Percentiles rank a stretch among this genome's conserved stretches.
Evolutionary conservation across 441 rosid genomes (phyloP).

Genomic region (Adansonia madagascariensis): DNA sequence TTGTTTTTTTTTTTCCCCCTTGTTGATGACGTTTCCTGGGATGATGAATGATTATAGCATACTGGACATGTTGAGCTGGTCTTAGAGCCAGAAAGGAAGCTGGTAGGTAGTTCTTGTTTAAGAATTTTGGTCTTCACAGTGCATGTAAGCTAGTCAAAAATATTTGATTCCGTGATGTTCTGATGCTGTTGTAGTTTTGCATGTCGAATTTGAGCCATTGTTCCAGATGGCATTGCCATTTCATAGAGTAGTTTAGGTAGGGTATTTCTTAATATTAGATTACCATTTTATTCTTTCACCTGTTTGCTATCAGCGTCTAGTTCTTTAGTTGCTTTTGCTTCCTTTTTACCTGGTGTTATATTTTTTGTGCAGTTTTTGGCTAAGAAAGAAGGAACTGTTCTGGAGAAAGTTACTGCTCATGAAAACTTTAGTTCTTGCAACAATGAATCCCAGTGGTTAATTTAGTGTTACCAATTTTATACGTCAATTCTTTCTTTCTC

Average conservation of each 20-base stretch:
- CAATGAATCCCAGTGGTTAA: conserved; percentile 98
- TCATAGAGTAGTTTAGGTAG: background rate
- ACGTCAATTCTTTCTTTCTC: too few relatives aligned
- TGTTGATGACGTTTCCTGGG: conserved; percentile 85
- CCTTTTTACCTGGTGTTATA: conserved; percentile 16
- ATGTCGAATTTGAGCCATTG: background rate
- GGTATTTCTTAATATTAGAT: background rate
- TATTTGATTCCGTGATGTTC: background rate
- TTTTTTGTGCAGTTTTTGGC: conserved; percentile 74
- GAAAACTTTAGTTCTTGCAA: conserved; percentile 79
- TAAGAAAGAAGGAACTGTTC: conserved; percentile 85
- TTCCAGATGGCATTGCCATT: background rate
- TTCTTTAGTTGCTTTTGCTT: conserved; percentile 12
- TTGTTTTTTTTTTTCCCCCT: conserved; percentile 75
- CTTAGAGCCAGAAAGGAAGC: conserved; percentile 86
- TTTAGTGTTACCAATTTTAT: too few relatives aligned
- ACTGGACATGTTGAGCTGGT: conserved; percentile 94
- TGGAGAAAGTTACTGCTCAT: conserved; percentile 86
- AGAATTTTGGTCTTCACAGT: conserved; percentile 3
- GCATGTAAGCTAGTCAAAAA: conserved; percentile 2
- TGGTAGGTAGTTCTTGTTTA: conserved; percentile 55
- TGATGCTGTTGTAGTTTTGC: conserved; percentile 11
- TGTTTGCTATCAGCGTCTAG: background rate
- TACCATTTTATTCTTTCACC: background rate
- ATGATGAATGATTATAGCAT: conserved; percentile 94